Evolutionary conservation across 176 grass and related monocot genomes (phyloP).

Genomic region (Zoysia pacifica): DNA sequence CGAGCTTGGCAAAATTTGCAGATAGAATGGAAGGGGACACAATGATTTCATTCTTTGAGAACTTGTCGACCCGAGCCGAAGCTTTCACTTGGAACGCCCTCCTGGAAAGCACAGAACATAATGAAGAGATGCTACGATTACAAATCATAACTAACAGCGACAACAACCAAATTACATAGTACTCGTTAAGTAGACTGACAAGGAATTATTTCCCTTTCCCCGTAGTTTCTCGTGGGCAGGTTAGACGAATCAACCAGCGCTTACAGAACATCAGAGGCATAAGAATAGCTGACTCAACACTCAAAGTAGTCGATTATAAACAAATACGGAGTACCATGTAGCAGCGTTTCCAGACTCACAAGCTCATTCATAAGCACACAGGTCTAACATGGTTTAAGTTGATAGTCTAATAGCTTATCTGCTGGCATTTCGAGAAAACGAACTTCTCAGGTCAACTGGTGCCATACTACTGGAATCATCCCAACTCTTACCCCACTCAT

Average conservation of each 20-base stretch:
- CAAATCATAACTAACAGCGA: not conserved
- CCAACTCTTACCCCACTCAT: not conserved
- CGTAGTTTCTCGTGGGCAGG: not conserved
- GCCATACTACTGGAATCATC: not conserved
- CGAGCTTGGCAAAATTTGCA: conserved; percentile 91
- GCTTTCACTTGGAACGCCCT: conserved; percentile 67
- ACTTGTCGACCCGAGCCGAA: conserved; percentile 80
- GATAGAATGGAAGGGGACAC: conserved; percentile 98
- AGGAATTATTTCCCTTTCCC: not conserved
- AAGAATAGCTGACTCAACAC: not conserved
- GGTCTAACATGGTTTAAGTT: not conserved
- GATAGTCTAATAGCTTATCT: not conserved
- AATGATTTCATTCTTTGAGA: conserved; percentile 92
- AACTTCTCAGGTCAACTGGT: not conserved
- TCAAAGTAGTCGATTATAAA: too few relatives aligned
- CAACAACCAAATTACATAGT: not conserved
- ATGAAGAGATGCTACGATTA: not conserved
- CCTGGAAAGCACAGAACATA: conserved; percentile 33
- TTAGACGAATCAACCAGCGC: not conserved
- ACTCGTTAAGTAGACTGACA: not conserved
- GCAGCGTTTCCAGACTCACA: not conserved
- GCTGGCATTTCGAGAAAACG: not conserved
- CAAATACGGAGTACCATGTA: not conserved
- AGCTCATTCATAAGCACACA: not conserved
- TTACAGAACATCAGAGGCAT: not conserved